Percentiles rank a stretch among this genome's conserved stretches.
phyloP scores from a whole-genome alignment of 2,329 filamentous ascomycete species.

The Colletotrichum paranaense region DNA sequence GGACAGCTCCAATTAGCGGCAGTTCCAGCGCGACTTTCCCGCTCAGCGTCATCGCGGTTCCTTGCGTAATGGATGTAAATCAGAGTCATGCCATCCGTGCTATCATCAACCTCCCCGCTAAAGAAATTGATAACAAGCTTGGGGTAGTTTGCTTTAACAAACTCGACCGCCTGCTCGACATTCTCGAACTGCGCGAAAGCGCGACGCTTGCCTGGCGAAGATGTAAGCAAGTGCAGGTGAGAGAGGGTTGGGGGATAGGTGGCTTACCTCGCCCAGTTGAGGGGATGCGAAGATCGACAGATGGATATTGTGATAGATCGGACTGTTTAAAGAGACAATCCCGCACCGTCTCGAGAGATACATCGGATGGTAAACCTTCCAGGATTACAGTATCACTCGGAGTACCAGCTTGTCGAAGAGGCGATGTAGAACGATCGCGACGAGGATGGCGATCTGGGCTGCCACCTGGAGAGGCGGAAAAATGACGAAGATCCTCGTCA shows the following conservation, averaged over 20 bases:
- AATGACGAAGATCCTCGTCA: constrained; percentile 36
- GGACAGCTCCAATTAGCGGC: constrained; percentile 46
- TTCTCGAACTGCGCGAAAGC: constrained; percentile 56
- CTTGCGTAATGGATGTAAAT: constrained; percentile 55
- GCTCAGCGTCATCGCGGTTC: constrained; percentile 45
- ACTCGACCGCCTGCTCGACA: constrained; percentile 51
- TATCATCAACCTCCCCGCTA: constrained; percentile 49
- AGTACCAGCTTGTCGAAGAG: constrained; percentile 49
- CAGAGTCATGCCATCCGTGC: constrained; percentile 50
- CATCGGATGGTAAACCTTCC: constrained; percentile 62
- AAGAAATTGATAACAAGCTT: constrained; percentile 49
- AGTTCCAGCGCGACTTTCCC: constrained; percentile 39
- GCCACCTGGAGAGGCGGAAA: constrained; percentile 31
- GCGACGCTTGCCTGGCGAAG: constrained; percentile 47
- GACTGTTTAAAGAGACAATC: constrained; percentile 48
- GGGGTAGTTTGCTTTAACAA: constrained; percentile 57
- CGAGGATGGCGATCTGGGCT: constrained; percentile 33
- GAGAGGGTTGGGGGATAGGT: too few species aligned
- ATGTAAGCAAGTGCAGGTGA: neutral
- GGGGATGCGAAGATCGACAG: constrained; percentile 53
- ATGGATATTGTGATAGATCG: constrained; percentile 48
- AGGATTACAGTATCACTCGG: constrained; percentile 66
- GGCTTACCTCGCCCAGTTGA: constrained; percentile 36
- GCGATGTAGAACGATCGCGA: constrained; percentile 39
- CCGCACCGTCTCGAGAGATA: constrained; percentile 63